phyloP scores from a whole-genome alignment of 306 rosid species.

The Senna siamea region DNA sequence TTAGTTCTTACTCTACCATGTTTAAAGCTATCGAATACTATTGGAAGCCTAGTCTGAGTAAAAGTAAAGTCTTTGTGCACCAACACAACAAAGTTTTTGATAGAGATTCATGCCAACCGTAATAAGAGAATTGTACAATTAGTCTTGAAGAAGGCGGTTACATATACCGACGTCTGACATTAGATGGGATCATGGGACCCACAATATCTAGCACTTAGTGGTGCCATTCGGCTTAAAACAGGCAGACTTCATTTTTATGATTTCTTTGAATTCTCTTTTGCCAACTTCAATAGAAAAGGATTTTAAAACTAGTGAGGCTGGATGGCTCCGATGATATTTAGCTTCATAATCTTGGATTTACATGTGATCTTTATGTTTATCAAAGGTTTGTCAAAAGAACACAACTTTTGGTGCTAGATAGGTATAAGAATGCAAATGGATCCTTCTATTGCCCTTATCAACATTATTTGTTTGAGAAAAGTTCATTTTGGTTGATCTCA shows the following conservation, averaged over 20 bases:
- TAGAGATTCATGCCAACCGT: neutral
- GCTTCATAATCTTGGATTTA: neutral
- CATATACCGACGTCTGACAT: neutral
- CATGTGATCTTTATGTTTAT: neutral
- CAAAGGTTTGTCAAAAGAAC: neutral
- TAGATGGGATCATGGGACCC: slow-evolving; percentile 5
- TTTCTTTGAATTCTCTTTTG: neutral
- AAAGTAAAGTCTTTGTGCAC: neutral
- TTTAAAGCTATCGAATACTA: slow-evolving; percentile 17
- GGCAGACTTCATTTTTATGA: neutral
- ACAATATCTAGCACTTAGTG: neutral
- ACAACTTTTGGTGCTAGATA: neutral
- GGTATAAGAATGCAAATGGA: neutral
- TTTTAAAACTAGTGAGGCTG: too few species aligned
- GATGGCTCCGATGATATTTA: neutral
- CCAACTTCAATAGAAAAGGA: too few species aligned
- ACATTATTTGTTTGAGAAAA: neutral
- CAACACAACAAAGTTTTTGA: neutral
- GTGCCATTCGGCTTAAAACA: neutral
- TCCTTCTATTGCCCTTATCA: neutral
- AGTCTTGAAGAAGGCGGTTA: neutral
- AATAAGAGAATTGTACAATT: neutral
- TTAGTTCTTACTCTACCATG: neutral
- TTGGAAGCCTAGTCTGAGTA: slow-evolving; percentile 4
- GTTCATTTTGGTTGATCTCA: neutral